Percentiles rank a stretch among this genome's conserved stretches.
Evolutionary conservation across 31 red algal species (phyloP).

Genomic region (Odonthalia washingtoniensis): DNA sequence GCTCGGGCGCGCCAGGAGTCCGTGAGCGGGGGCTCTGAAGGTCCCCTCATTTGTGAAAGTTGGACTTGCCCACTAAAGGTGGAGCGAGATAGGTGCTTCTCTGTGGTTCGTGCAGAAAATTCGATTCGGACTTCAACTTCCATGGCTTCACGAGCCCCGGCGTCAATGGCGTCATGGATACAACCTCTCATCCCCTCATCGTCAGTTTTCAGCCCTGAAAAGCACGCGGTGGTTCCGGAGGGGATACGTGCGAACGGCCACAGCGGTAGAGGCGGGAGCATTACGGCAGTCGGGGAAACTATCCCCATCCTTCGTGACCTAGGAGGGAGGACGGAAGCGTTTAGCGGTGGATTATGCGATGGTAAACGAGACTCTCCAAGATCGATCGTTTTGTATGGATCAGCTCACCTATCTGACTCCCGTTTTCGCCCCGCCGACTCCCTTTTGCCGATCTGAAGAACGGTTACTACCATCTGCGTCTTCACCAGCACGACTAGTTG

Average conservation of each 20-base stretch:
- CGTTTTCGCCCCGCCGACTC: conserved; percentile 25
- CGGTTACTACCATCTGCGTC: conserved; percentile 46
- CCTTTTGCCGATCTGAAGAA: conserved; percentile 16
- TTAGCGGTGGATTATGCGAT: conserved; percentile 38
- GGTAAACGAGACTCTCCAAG: conserved; percentile 6
- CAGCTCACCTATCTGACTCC: conserved; percentile 31
- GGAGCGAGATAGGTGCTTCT: conserved; percentile 26
- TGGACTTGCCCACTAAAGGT: background rate
- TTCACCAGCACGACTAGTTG: conserved; percentile 12
- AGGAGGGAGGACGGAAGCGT: conserved; percentile 14
- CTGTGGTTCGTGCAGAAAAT: conserved; percentile 27
- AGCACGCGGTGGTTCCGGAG: background rate
- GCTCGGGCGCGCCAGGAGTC: too few relatives aligned
- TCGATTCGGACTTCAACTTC: conserved; percentile 19
- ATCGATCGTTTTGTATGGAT: conserved; percentile 20
- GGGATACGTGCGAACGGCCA: background rate
- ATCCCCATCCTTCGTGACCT: conserved; percentile 3
- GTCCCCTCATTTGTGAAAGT: conserved; percentile 15
- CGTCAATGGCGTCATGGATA: background rate
- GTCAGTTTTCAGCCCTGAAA: background rate
- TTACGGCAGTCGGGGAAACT: conserved; percentile 3
- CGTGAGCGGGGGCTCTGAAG: too few relatives aligned
- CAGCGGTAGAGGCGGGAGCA: background rate
- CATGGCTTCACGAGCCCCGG: background rate
- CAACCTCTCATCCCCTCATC: background rate